Conservation (phyloP, 306 rosid genomes). For the Gynostemma pentaphyllum region DNA sequence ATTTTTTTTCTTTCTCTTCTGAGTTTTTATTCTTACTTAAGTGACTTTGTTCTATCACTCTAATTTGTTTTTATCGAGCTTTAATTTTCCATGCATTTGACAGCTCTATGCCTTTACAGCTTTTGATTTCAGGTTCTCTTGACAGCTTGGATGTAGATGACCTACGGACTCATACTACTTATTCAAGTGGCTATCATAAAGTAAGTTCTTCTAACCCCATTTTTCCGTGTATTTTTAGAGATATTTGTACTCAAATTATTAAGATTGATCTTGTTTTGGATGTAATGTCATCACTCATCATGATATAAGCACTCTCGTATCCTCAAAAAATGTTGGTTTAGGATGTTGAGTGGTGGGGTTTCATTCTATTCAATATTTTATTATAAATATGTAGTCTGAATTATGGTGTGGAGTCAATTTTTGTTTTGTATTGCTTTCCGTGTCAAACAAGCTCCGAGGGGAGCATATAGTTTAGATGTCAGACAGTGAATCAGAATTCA, state of each 20-base stretch:
- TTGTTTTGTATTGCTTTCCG: too few species aligned
- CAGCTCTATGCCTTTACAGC: slow-evolving; percentile 38
- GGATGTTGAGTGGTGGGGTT: not conserved
- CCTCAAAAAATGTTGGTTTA: not conserved
- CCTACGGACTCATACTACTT: slow-evolving; percentile 65
- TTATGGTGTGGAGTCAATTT: not conserved
- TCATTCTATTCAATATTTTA: not conserved
- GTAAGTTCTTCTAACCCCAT: slow-evolving; percentile 32
- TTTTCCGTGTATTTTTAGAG: not conserved
- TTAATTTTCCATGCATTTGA: not conserved
- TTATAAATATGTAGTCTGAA: not conserved
- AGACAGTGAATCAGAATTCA: not conserved
- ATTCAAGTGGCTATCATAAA: slow-evolving; percentile 76
- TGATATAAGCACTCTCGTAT: not conserved
- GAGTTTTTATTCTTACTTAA: too few species aligned
- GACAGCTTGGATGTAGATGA: slow-evolving; percentile 96
- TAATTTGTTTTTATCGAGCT: not conserved
- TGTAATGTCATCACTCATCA: not conserved
- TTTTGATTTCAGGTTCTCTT: slow-evolving; percentile 93
- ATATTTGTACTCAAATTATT: not conserved
- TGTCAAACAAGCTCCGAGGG: too few species aligned
- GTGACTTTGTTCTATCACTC: too few species aligned
- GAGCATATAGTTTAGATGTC: too few species aligned
- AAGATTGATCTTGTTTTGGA: not conserved
- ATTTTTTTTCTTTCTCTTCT: too few species aligned